Base-by-base conservation (phyloP, 768 basidiomycete genomes). In the Boletus pseudo-olivaceus region DNA sequence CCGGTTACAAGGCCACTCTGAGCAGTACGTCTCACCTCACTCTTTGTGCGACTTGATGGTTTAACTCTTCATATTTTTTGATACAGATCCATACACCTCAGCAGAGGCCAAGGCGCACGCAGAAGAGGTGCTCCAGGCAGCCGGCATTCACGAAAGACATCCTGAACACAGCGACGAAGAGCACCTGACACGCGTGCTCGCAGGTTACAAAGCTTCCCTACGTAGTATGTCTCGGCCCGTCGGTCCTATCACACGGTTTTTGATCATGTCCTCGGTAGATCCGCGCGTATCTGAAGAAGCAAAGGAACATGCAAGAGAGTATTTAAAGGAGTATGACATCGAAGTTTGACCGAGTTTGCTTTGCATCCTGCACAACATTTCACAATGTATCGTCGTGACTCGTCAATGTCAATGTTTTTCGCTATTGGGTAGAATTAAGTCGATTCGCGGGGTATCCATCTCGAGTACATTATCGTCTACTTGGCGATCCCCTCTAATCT, bases 171-270 rank as follows among this genome's bases (percentile, higher is more conserved):
- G 50, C 4, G 67, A 75, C 11, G 72, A 74, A 29, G 72, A 76
- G 57, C 79, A 82, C 49, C 55, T 69, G 46, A 73, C 62, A 2
- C 79, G 76, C 34, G 80, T 83, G 39, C 62, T 80, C 5, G 82
- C 74, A 0, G 82, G 82, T 10, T 82, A 82, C 65, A 83, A 84
- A 56, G 81, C 82, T 29, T 75, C 82, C 1, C 61, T 83, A 2
- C 58, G 67, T 47, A 83, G 82, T 82, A 56, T 43, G 77, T 58
- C 19, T 40, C 10, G 8, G 7, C 15, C 0, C 4, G 17, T 17
- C 10, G 8, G 19, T 19, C 17, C 9, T 2, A 4, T 47, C 26
- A 23, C 20, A 15, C 8, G 0, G 4, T 34, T 5, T 26, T 48
- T 63, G 51, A 65, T 39, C 26, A 7, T 38, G 4, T 12, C 12